Base-by-base conservation (phyloP, 1,284 basidiomycete species). In the Anthracocystis panici-leucophaei region DNA sequence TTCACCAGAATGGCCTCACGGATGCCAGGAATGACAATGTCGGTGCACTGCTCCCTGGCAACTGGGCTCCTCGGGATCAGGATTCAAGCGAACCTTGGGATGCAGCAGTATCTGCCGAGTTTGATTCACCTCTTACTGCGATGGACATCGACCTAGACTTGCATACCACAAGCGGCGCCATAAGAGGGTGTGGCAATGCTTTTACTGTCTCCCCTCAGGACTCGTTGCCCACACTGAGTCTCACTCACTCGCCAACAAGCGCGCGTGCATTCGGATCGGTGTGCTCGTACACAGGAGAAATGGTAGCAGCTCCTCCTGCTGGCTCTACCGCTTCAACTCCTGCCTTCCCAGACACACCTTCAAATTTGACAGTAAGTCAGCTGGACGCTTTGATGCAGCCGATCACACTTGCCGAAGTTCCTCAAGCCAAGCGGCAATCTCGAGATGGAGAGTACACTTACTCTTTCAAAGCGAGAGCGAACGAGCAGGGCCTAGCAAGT, bases 171-270 rank as follows among this genome's bases (percentile, higher is more conserved):
- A 48, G 31, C 11, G 54, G 41, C 5, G 27, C 48, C 1, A 11
- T 33, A 4, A 18, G 23, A 11, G 33, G 12, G 4, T 50, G 53
- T 20, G n/a, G 21, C 18, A 23, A 49, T 21, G 50, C 52, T 5
- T 52, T 44, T 8, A 42, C 53, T 0, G 21, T 52, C 25, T 46
- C 53, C 0, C 45, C 56, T 25, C 54, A 61, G 25, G 58, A 67
- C 18, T 46, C 49, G 6, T 25, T 67, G 16, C 41, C 54, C 4
- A 67, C 58, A 14, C 65, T 58, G 16, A 49, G 53, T 12, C 53
- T 67, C 25, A 23, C 46, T 2, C 49, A 67, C 25, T 67, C 65
- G 7, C 57, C 65, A 16, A 23, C 58, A 4, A 53, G 50, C 27
- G 18, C 42, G 3, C 40, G 35, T 4, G 42, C 54, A 1, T 33